Percentiles rank a stretch among this genome's conserved stretches.
phyloP scores from a whole-genome alignment of 2,329 filamentous ascomycete species.

The Pseudocercospora ulei region DNA sequence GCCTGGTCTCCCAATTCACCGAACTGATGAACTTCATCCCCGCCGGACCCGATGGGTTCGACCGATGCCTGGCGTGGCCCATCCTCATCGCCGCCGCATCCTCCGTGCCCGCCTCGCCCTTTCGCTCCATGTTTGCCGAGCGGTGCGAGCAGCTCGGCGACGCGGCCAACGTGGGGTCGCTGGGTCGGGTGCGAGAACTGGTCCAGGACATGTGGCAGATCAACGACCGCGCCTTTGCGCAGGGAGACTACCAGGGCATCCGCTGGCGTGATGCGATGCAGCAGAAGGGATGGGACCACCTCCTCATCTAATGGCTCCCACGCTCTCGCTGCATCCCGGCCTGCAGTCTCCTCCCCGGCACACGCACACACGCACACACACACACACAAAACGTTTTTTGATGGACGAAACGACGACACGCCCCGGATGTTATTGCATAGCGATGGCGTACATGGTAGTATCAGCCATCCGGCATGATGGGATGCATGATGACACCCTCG shows the following conservation, averaged over 20 bases:
- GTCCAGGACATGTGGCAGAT: constrained; percentile 72
- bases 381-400: constrained; percentile 13
- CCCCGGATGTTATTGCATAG: constrained; percentile 26
- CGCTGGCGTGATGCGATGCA: constrained; percentile 95
- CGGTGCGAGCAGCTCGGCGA: constrained; percentile 67
- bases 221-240: constrained; percentile 53
- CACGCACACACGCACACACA: constrained; percentile 8
- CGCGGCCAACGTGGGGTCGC: constrained; percentile 68
- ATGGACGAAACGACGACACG: constrained; percentile 31
- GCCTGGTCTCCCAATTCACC: constrained; percentile 68
- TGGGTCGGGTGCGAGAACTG: constrained; percentile 69
- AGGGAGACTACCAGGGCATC: constrained; percentile 54
- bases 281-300: constrained; percentile 81
- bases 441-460: constrained; percentile 26
- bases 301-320: constrained; percentile 57
- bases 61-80: constrained; percentile 87
- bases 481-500: constrained; percentile 25
- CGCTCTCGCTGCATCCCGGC: constrained; percentile 26
- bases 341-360: constrained; percentile 17
- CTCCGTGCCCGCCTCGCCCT: constrained; percentile 60
- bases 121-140: constrained; percentile 68
- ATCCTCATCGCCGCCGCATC: constrained; percentile 77
- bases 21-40: constrained; percentile 73
- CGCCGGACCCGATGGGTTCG: constrained; percentile 68
- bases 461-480: constrained; percentile 17